Evolutionary conservation across 1,139 yeast genomes (phyloP), one percentile per base, ranked within the genome.

Genomic region (Sugiyamaella sp.): DNA sequence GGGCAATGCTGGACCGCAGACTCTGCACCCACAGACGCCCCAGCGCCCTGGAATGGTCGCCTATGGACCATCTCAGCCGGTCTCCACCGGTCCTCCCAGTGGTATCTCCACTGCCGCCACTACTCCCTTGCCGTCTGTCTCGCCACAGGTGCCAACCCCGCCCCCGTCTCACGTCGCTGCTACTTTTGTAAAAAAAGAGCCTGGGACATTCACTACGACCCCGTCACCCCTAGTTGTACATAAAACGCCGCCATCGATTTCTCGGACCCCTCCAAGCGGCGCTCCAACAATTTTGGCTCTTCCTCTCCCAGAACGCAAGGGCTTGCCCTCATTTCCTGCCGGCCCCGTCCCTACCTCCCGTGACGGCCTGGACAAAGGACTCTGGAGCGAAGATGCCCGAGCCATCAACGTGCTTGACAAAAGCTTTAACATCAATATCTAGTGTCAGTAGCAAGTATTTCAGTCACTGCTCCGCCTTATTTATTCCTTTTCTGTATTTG

Each of bases 331-430:
- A 2, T 22, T 43, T 10, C 24, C 39, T 1, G 16, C 37, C 25
- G 32, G 25, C 16, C 25, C 45, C 14, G 20, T 29, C 9, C 33
- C 49, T n/a, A n/a, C n/a, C 14, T n/a, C 50, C 64, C 42, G 49
- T n/a, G 48, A 44, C 21, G 25, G 25, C 16, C 51, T 56, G 33
- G 66, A 62, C 12, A 61, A 61, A 49, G 63, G 60, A 6, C 49
- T 58, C 16, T 68, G 68, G 64, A 63, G 66, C 25, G 71, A 68
- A 52, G 71, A 68, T 49, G 60, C 60, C 20, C 56, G 71, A 6
- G 70, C 70, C 21, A 65, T 68, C 37, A 64, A 65, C 46, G 70
- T 64, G 12, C 62, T 68, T 39, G 69, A 68, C 51, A 55, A 60
- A 45, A 60, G 65, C 24, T 62, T 66, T 39, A 58, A 57, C 39